phyloP scores from a whole-genome alignment of 164 flowering plant species.

The Tinospora cordifolia region DNA sequence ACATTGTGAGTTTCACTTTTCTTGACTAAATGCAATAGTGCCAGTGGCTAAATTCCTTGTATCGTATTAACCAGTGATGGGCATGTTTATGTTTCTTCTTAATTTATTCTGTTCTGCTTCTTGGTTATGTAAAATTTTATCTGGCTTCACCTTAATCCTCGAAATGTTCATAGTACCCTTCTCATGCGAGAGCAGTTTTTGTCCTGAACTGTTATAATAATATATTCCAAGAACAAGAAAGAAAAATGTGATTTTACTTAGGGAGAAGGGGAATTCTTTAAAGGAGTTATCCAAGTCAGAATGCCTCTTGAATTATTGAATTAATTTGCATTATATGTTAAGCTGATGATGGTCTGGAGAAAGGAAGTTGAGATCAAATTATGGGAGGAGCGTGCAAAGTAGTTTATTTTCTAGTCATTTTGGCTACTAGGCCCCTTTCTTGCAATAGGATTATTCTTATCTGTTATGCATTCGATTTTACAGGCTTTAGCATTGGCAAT shows the following conservation, averaged over 20 bases:
- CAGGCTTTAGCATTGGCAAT: constrained; percentile 89
- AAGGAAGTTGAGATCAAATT: neutral
- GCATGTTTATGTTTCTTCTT: neutral
- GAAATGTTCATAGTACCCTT: too few relatives aligned
- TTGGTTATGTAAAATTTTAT: neutral
- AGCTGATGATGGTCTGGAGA: neutral
- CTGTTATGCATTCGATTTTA: constrained; percentile 8
- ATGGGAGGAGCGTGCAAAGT: neutral
- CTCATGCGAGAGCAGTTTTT: too few relatives aligned
- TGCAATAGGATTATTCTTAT: neutral
- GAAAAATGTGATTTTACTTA: too few relatives aligned
- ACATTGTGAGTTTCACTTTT: constrained; percentile 47
- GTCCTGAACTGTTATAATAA: too few relatives aligned
- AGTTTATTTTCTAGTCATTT: neutral
- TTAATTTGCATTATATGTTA: too few relatives aligned
- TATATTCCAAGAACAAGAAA: too few relatives aligned
- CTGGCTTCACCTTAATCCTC: too few relatives aligned
- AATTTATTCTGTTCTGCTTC: neutral
- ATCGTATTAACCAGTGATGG: neutral
- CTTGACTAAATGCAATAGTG: neutral
- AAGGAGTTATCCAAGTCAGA: too few relatives aligned
- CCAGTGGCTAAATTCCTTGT: neutral
- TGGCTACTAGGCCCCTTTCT: neutral
- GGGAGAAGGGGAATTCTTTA: too few relatives aligned
- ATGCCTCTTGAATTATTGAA: too few relatives aligned